Evolutionary conservation across 2,329 filamentous ascomycete species (phyloP), one percentile per base, ranked within the genome.

Genomic region (Colletotrichum sp.): DNA sequence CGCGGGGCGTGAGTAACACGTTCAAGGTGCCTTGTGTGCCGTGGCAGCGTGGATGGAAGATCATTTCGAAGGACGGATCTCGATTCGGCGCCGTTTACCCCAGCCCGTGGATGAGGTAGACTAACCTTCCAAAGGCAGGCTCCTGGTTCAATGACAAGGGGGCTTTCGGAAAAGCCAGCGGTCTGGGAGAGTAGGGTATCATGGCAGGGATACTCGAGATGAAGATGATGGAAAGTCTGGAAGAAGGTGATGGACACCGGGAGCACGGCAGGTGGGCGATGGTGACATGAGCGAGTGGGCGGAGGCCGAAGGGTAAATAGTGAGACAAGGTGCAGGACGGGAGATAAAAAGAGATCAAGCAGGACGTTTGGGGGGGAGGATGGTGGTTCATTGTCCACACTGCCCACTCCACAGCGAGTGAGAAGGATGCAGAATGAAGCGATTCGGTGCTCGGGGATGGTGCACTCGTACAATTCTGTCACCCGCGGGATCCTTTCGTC

Each of bases 371-470:
- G 66, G 52, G 68, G 61, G 68, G 71, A 16, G 18, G 8, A 52
- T 39, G 21, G 43, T 59, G 55, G 64, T 63, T 32, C 52, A 64
- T n/a, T 28, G 63, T 52, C 60, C 63, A 59, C 26, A 15, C 39
- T 69, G 71, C 65, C 55, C 55, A 43, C 39, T 30, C 63, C 60
- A 36, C 34, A 52, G 26, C 30, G 16, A 15, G 9, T 30, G 48
- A 39, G 13, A 21, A n/a, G 43, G 18, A 48, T 67, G 34, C 24
- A 65, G 65, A 24, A 26, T 10, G 65, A 65, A 59, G 32, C 55
- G 65, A 69, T 74, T 76, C 60, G 57, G 21, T 60, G 43, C 26
- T 74, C 26, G 65, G 43, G 64, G 64, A 65, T 69, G 43, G 43
- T 48, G 57, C 64, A 34, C 52, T 69, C 64, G 36, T 36, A 21